Evolutionary conservation across 2,329 filamentous ascomycete genomes (phyloP), one percentile per base, ranked within the genome.

Genomic region (Exserohilum rostratum): DNA sequence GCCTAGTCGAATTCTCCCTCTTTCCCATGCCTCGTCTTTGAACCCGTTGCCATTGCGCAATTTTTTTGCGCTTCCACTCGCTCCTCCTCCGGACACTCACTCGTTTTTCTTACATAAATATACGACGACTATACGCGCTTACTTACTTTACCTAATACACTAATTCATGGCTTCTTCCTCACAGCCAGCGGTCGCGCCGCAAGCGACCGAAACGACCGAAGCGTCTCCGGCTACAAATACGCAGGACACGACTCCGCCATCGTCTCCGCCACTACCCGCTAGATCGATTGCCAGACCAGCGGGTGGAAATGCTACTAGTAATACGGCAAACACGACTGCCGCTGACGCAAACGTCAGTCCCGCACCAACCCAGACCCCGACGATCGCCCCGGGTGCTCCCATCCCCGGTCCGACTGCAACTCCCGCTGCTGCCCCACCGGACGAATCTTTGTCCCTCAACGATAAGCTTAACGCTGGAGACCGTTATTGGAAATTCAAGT

Each of bases 401-500:
- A 39, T 48, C 15, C 25, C 45, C 33, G 39, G 33, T 48, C 15
- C 42, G 29, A 58, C 40, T 22, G 29, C 45, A 12, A 37, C 46
- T 17, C 22, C 42, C 5, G 10, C 47, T 31, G 33, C 47, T 18
- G 18, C 50, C 38, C 18, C 62, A 18, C 40, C 37, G 12, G 58
- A 58, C 29, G 50, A 64, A 18, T 39, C 55, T 2, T 46, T 52
- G n/a, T 62, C 50, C 15, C 62, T 58, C 31, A 67, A 65, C 53
- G 54, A 66, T 25, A 62, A 66, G 35, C 67, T 73, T 46, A 64
- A 68, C 22, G 64, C 53, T 13, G 64, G 49, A 34, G 71, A 74
- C 33, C 59, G 62, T 10, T 60, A 67, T 30, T 73, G 71, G 71
- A 57, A 62, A 35, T 74, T 72, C 64, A 74, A 74, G 51, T 37